Base-by-base conservation (phyloP, 441 rosid genomes). In the Lepidium campestre region DNA sequence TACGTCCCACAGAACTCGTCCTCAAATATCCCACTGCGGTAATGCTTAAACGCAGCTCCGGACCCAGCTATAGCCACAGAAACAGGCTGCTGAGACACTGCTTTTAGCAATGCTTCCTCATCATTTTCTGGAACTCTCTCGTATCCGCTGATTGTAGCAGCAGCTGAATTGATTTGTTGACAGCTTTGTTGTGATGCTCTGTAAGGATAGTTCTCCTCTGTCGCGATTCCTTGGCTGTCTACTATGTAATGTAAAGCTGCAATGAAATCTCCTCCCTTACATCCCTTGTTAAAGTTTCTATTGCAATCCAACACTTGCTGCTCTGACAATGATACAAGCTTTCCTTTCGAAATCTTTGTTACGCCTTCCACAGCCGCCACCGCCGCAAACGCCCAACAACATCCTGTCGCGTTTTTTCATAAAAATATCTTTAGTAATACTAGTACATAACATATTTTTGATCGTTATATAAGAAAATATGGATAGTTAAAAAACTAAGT, bases 81-180 rank as follows among this genome's bases (percentile, higher is more conserved):
- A 7, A 81, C 78, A 2, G 85, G 81, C 19, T 81, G 79, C 8
- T 41, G 68, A 25, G 76, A 52, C 5, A 65, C 85, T 1, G 79
- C 81, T 52, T 73, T 65, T 17, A 44, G 34, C n/a, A 81, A 65
- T 14, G 70, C 73, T 53, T 44, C 53, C 66, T 81, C 81, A 5
- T 57, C 22, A 12, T 77, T 67, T 6, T 23, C 9, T 0, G 85
- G 78, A 3, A 72, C 78, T 1, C 52, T 68, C 34, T 72, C 71
- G 13, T 71, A 79, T 1, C 71, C 79, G 0, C 9, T 41, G 53
- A 81, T 81, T 10, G 29, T 25, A 9, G 27, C 60, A 19, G 49
- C 50, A 20, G 11, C 13, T 9, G 27, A 2, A 37, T n/a, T 8
- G 20, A 31, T 50, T 10, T 32, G 20, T 10, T n/a, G 7, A 22